Base-by-base conservation (phyloP, 2,329 filamentous ascomycete genomes). In the Colletotrichum lini region DNA sequence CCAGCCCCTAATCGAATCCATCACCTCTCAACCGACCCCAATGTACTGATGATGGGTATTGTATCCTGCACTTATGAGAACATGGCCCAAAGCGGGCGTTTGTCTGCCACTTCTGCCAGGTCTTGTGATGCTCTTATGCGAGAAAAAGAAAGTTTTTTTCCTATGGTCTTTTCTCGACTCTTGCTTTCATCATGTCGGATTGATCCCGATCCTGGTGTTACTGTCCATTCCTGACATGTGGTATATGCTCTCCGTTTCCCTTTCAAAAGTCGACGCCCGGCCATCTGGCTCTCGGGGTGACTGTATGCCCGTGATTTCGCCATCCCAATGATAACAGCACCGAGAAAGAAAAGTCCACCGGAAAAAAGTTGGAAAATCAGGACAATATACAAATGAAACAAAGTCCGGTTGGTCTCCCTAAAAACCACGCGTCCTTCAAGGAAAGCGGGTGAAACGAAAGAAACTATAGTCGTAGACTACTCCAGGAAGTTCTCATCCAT, bases 151-250 rank as follows among this genome's bases (percentile, higher is more conserved):
- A 53, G 45, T 69, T 73, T 73, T 73, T 73, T 65, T 66, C 65
- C 65, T 72, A 72, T 72, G 65, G 72, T 72, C 60, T 69, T 70
- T 72, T 72, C 65, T 72, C 65, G 64, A 65, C 69, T 66, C 65
- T 66, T 63, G 60, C 64, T 64, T 67, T 59, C 65, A 67, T 70
- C 68, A 63, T 64, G 68, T 72, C 72, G 69, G 69, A 65, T 49
- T 72, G 72, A 64, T 73, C 72, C 69, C 69, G 58, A 54, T 57
- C 72, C 72, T 73, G n/a, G 59, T 64, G 54, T 68, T 59, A 59
- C 62, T 62, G 65, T 56, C 64, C 54, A 45, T 57, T 56, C 68
- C 59, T 54, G 64, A 68, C 72, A 72, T 72, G 58, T 72, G 64
- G 72, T 67, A 72, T 68, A 72, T 72, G 68, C 68, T 68, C 40